These are phyloP conservation scores for Beta macrorhiza DNA, from an alignment of 179 eudicot species.

Conservation along the genomic window DNA sequence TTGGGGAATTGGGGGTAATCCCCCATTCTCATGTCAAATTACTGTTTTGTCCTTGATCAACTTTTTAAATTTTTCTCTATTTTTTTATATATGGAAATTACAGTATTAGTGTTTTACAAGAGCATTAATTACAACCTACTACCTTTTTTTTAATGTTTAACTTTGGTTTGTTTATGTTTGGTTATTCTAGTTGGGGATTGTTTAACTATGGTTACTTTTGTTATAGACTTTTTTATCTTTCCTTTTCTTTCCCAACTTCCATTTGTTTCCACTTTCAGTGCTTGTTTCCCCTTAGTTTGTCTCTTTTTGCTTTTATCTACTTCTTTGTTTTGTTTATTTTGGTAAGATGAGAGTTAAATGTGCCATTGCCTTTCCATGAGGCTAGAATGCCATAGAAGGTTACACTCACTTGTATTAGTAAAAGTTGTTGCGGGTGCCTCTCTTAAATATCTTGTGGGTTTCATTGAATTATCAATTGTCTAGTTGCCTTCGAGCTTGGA, in stretches of 20 bases:
- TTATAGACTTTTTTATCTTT: not conserved
- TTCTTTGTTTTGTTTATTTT: constrained; percentile 17
- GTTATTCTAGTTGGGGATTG: not conserved
- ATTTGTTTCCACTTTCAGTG: not conserved
- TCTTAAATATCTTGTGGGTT: constrained; percentile 1
- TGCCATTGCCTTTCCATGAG: constrained; percentile 17
- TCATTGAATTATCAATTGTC: not conserved
- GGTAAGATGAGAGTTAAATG: constrained; percentile 18
- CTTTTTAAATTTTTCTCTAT: too few species aligned
- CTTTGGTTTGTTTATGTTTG: too few species aligned
- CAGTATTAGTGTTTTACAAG: too few species aligned
- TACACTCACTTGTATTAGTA: constrained; percentile 4
- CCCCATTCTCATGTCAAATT: not conserved
- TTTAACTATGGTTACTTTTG: constrained; percentile 25
- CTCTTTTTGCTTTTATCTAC: constrained; percentile 11
- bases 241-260: not conserved
- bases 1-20: constrained; percentile 18
- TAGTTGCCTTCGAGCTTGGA: too few species aligned
- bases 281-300: constrained; percentile 6
- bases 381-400: constrained; percentile 10
- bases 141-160: too few species aligned
- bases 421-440: constrained; percentile 9
- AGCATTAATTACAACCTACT: not conserved
- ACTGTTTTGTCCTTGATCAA: not conserved
- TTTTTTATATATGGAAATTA: too few species aligned